Evolutionary conservation across 352 stramenopile genomes (phyloP).

Genomic region (Globisporangium emineosum): DNA sequence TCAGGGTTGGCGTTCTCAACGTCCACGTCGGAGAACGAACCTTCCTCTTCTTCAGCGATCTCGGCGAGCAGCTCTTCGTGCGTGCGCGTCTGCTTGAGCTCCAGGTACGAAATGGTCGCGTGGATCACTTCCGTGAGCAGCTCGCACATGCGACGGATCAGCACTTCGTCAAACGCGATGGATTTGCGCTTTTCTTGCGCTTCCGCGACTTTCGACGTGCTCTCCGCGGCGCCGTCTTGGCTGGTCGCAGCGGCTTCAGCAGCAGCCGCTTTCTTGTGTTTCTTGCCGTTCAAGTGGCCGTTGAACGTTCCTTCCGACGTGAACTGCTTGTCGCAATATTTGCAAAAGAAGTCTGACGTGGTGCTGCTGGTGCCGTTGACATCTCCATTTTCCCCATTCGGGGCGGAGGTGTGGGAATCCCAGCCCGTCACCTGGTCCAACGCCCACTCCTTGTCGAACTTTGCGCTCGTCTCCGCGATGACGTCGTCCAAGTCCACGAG

Average conservation of each 20-base stretch:
- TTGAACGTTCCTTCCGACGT: slow-evolving; percentile 69
- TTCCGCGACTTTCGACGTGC: slow-evolving; percentile 4
- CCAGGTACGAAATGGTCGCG: slow-evolving; percentile 79
- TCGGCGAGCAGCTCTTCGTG: slow-evolving; percentile 85
- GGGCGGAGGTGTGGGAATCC: slow-evolving; percentile 23
- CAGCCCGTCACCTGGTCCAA: slow-evolving; percentile 56
- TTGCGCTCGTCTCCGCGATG: slow-evolving; percentile 70
- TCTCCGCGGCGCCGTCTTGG: background rate
- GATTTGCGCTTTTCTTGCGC: slow-evolving; percentile 32
- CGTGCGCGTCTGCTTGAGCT: slow-evolving; percentile 86
- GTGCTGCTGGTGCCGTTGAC: slow-evolving; percentile 7
- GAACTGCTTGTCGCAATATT: slow-evolving; percentile 71
- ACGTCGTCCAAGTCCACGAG: slow-evolving; percentile 87
- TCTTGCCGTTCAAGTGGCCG: slow-evolving; percentile 74
- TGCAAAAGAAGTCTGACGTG: slow-evolving; percentile 42
- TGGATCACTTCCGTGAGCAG: slow-evolving; percentile 83
- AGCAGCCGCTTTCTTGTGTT: slow-evolving; percentile 65
- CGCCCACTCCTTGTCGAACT: slow-evolving; percentile 85
- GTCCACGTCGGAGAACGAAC: slow-evolving; percentile 77
- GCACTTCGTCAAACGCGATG: slow-evolving; percentile 69
- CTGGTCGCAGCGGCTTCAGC: slow-evolving; percentile 10
- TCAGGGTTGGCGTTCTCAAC: slow-evolving; percentile 65
- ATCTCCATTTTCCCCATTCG: slow-evolving; percentile 7
- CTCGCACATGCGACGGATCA: slow-evolving; percentile 71
- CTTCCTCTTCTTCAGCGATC: slow-evolving; percentile 86